Evolutionary conservation across 345 rosid genomes (phyloP), one percentile per base, ranked within the genome.

Genomic region (Eucalyptus sp.): DNA sequence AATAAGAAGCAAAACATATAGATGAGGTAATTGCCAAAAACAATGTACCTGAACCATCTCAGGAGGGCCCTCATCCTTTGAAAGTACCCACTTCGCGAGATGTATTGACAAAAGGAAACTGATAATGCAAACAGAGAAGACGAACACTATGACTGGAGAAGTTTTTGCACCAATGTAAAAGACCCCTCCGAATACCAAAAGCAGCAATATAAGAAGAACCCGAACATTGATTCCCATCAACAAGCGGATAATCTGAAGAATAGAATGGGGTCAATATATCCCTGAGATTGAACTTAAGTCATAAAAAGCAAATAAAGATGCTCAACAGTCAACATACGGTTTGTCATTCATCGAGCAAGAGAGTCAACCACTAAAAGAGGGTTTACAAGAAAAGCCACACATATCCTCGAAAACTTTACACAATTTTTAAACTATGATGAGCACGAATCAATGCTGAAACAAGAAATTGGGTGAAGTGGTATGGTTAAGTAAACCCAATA

Each of bases 51-150:
- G 94, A 89, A 62, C 92, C 99, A 98, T 98, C 94, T 98, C 99
- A 41, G 98, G 96, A 92, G 99, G 99, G 17, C 99, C 99, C 93
- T 97, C 99, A 90, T 98, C 99, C 95, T 98, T 98, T 20, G 99
- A 91, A 87, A 98, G 95, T 29, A 98, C 99, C 99, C 99, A 98
- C 93, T 96, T 96, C 86, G 98, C 89, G 86, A 98, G 97, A 95
- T 95, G 96, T 62, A 93, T 41, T 17, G 99, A 91, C 71, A 96
- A 91, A 87, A 97, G 92, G 94, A 98, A 97, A 92, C 98, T 94
- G 92, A 94, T 7, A 84, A 96, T 95, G 94, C 99, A 98, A 89
- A 98, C 91, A 37, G 95, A 86, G 93, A 97, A 95, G 94, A 98
- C 99, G 89, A 98, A 98, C 88, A 98, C 96, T 76, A 98, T 96